These are phyloP conservation scores for Arabidopsis hybrid DNA, from an alignment of 441 rosid species.

Conservation along the genomic window DNA sequence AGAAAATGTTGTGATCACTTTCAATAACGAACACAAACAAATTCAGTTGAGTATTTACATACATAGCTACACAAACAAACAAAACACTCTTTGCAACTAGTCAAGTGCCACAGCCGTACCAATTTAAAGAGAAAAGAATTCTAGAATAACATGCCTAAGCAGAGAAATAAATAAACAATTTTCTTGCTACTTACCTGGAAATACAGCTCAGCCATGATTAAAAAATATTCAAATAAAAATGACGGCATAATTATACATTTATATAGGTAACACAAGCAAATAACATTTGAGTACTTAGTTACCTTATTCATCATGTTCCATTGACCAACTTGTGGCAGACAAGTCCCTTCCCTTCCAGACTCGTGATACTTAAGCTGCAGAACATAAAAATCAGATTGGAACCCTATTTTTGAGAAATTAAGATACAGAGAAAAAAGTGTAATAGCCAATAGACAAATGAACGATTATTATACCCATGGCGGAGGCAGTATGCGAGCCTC, in stretches of 20 bases:
- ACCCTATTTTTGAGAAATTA: neutral
- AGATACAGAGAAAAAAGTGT: neutral
- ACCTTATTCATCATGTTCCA: conserved; percentile 99
- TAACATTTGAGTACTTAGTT: conserved; percentile 9
- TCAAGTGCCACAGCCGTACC: neutral
- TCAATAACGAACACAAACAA: neutral
- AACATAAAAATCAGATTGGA: neutral
- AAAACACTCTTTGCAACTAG: neutral
- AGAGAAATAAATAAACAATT: neutral
- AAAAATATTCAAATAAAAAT: no score
- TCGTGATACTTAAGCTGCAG: conserved; percentile 96
- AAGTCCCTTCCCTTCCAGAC: conserved; percentile 83
- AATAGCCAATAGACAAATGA: neutral
- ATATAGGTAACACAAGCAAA: neutral
- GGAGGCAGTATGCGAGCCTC: conserved; percentile 96
- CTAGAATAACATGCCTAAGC: neutral
- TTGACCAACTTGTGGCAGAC: conserved; percentile 87
- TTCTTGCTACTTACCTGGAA: neutral
- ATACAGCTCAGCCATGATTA: neutral
- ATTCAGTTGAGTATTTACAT: neutral
- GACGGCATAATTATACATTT: neutral
- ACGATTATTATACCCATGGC: conserved; percentile 66
- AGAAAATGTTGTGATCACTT: conserved; percentile 4
- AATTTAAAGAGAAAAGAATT: conserved; percentile 5
- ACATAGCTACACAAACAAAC: conserved; percentile 1